Base-by-base conservation (phyloP, 257 asterid species). In the Nicotiana otophora region DNA sequence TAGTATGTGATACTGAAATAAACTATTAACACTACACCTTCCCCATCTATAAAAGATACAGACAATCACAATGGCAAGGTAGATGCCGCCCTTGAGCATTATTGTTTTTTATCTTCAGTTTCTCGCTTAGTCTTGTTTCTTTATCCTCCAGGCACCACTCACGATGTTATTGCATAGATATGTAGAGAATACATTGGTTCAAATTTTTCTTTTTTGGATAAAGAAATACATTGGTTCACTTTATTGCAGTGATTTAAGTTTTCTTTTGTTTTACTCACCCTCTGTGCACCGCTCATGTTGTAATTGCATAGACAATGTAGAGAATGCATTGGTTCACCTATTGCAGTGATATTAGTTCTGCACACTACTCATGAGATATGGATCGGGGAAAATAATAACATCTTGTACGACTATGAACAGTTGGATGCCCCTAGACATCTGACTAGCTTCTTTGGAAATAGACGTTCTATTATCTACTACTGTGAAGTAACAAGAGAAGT, bases 401-500 rank as follows among this genome's bases (percentile, higher is more conserved):
- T 75, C 46, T 48, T 62, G 36, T 48, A 48, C 80, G 28, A 48
- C 42, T 74, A 74, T 60, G 62, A 48, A 15, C 2, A 4, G 39
- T 26, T 20, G 9, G 39, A 48, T 23, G 15, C 80, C 80, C 26
- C 80, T 48, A 74, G 63, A 28, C 80, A 51, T 28, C 20, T 75
- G 3, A 51, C 80, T 75, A 75, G 80, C 46, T 51, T 75, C 63
- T 51, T 75, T 75, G 63, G 36, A 75, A 75, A 75, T 51, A 75
- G 64, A 51, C 7, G 10, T 51, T 61, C 80, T 74, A 74, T 74
- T 7, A 74, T 61, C 80, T 74, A 15, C 16, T 42, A 46, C 15
- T 10, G 53, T 39, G 36, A 72, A 72, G 78, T 46, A 72, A 70
- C n/a, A 42, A 23, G 61, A 74, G 79, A 48, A 12, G 28, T 15